These are phyloP conservation scores for Citrullus colocynthis DNA, from an alignment of 306 rosid species.

Conservation along the genomic window DNA sequence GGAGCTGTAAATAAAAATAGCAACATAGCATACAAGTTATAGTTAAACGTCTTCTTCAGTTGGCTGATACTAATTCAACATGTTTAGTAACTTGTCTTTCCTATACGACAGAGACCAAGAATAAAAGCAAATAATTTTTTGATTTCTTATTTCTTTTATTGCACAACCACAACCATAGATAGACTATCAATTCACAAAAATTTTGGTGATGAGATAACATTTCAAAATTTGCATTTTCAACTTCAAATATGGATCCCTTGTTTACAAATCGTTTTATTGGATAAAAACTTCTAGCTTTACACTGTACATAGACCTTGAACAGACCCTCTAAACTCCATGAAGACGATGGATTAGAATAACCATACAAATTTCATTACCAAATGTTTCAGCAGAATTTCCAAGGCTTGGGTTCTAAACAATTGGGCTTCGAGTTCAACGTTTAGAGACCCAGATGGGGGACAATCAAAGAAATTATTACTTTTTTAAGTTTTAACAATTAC, in stretches of 20 bases:
- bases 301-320: background rate
- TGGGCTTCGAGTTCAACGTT: background rate
- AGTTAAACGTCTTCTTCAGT: background rate
- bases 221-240: background rate
- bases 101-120: background rate
- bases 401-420: background rate
- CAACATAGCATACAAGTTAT: slow-evolving; percentile 15
- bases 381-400: background rate
- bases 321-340: background rate
- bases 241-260: background rate
- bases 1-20: slow-evolving; percentile 36
- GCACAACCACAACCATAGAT: background rate
- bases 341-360: background rate
- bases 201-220: background rate
- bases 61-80: background rate
- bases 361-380: background rate
- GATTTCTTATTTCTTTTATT: background rate
- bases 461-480: too few species aligned
- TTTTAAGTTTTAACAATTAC: background rate
- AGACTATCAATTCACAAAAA: background rate
- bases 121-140: background rate
- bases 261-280: background rate
- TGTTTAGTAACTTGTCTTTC: background rate
- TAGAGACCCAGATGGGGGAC: background rate
- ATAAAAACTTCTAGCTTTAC: background rate